phyloP scores from a whole-genome alignment of 441 rosid species.

The Pelargonium fulgidum region DNA sequence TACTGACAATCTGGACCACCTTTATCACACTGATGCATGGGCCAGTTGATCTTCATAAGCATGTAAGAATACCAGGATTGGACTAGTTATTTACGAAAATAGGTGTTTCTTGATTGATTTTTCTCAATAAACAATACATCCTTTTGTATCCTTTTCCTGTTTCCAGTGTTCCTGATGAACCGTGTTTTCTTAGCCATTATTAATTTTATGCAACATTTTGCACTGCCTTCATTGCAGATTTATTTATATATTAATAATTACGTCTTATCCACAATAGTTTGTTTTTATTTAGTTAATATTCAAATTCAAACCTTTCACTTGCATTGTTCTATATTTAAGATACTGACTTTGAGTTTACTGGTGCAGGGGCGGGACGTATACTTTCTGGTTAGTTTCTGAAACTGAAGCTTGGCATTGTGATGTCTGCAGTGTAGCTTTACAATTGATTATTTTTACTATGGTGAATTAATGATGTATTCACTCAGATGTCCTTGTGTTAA shows the following conservation, averaged over 20 bases:
- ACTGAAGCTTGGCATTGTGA: constrained; percentile 23
- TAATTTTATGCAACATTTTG: constrained; percentile 1
- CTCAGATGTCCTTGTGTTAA: background rate
- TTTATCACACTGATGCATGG: background rate
- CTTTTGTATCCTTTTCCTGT: background rate
- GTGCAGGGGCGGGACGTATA: constrained; percentile 95
- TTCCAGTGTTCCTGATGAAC: background rate
- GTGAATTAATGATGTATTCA: background rate
- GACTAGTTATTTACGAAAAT: background rate
- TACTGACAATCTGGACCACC: background rate
- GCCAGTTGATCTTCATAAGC: background rate
- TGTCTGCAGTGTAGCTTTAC: constrained; percentile 12
- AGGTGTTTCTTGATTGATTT: background rate
- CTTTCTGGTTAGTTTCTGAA: constrained; percentile 73
- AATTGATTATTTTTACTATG: background rate
- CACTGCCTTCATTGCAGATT: background rate
- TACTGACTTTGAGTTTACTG: constrained; percentile 25
- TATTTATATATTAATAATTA: background rate
- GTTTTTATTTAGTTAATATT: background rate
- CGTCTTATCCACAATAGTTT: too few species aligned
- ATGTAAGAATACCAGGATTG: background rate
- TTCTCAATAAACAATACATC: background rate
- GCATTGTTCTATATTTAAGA: constrained; percentile 13
- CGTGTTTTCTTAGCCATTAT: background rate
- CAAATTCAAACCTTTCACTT: background rate